Evolutionary conservation across 495 filamentous ascomycete genomes (phyloP).

Genomic region (Penicillium manginii): DNA sequence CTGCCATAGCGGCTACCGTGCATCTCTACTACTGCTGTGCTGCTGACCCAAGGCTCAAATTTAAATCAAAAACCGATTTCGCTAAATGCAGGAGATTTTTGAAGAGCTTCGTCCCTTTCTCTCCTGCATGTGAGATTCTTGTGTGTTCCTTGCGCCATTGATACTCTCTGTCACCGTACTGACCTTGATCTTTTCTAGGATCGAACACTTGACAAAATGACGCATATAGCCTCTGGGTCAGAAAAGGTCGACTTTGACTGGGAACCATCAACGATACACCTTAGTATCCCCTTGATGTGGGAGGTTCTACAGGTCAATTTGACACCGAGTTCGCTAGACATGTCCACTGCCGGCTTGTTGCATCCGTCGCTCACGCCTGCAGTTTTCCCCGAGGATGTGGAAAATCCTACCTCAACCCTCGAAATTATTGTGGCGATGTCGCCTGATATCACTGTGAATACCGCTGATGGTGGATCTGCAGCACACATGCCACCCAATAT

Average conservation of each 20-base stretch:
- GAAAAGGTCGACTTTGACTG: slow-evolving; percentile 48
- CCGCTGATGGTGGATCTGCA: slow-evolving; percentile 46
- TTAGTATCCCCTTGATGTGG: slow-evolving; percentile 57
- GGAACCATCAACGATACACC: slow-evolving; percentile 50
- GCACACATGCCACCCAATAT: slow-evolving; percentile 39
- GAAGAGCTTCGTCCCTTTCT: slow-evolving; percentile 44
- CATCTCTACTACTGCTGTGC: slow-evolving; percentile 53
- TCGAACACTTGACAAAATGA: slow-evolving; percentile 46
- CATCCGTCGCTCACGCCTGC: slow-evolving; percentile 38
- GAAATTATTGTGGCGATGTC: slow-evolving; percentile 52
- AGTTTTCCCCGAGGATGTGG: slow-evolving; percentile 27
- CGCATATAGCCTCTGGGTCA: slow-evolving; percentile 46
- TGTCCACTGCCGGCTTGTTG: slow-evolving; percentile 33
- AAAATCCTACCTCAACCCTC: slow-evolving; percentile 35
- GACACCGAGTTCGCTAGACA: slow-evolving; percentile 29
- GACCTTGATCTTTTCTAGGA: slow-evolving; percentile 26
- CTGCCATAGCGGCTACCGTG: slow-evolving; percentile 49
- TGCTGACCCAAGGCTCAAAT: slow-evolving; percentile 45
- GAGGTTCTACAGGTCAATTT: slow-evolving; percentile 48
- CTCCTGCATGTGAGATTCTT: slow-evolving; percentile 41
- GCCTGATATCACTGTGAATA: slow-evolving; percentile 48
- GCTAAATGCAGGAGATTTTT: slow-evolving; percentile 49
- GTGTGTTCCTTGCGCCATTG: slow-evolving; percentile 23
- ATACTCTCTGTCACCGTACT: neutral
- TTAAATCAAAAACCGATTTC: slow-evolving; percentile 50